phyloP scores from a whole-genome alignment of 2,329 filamentous ascomycete species.

The Arthrobotrys sphaeroides region DNA sequence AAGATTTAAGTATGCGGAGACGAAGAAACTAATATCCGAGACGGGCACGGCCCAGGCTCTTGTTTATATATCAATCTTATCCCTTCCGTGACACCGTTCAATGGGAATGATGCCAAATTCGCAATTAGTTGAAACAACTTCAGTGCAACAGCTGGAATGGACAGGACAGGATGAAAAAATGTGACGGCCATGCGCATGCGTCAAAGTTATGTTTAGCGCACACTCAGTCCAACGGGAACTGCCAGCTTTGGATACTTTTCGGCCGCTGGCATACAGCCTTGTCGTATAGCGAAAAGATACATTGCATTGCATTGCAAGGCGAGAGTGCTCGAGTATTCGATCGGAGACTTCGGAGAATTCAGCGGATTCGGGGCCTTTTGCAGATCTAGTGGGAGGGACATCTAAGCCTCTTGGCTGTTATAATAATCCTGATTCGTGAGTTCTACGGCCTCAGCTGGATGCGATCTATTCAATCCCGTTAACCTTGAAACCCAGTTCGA shows the following conservation, averaged over 20 bases:
- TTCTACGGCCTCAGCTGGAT: background rate
- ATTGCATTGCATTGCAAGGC: too few relatives aligned
- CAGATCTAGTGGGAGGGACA: background rate
- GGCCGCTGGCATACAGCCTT: too few relatives aligned
- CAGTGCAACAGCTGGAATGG: background rate
- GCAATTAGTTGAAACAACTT: too few relatives aligned
- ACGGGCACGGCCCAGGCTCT: background rate
- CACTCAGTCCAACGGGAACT: background rate
- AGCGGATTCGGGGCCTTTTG: background rate
- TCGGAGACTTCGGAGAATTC: constrained; percentile 8
- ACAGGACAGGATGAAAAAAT: background rate
- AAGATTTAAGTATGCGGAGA: too few relatives aligned
- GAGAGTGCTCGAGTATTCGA: too few relatives aligned
- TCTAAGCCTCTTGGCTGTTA: background rate
- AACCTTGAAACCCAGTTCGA: constrained; percentile 1
- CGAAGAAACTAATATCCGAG: background rate
- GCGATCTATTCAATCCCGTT: background rate
- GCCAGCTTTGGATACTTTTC: background rate
- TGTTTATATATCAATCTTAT: constrained; percentile 11
- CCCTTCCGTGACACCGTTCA: too few relatives aligned
- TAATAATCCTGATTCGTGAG: background rate
- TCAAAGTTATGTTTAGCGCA: too few relatives aligned
- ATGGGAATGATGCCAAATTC: too few relatives aligned
- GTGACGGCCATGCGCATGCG: background rate
- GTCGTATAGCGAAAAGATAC: too few relatives aligned